Evolutionary conservation across 1,284 basidiomycete species (phyloP), one percentile per base, ranked within the genome.

Genomic region (Anthracocystis setariae): DNA sequence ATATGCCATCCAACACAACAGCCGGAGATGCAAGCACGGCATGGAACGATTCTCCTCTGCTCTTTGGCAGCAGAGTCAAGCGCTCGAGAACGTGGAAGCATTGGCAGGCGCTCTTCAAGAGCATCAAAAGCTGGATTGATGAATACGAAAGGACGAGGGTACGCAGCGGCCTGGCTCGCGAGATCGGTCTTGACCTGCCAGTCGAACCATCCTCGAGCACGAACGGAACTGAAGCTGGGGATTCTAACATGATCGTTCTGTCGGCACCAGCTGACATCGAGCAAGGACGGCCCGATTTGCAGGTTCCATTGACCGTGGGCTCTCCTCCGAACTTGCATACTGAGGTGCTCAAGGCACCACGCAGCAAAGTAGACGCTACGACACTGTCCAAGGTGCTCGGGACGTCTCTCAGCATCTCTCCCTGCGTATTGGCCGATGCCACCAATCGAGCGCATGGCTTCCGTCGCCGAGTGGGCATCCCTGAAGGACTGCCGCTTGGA

Each of bases 111-210:
- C 62, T 81, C 18, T 63, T 68, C 51, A 53, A 59, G 32, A 80
- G 78, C 48, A 74, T 81, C 25, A 63, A 69, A 15, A 57, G 48
- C 18, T 81, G 79, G 79, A 53, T 80, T 9, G 67, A 76, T n/a
- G 71, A 74, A 48, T 81, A 81, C 58, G 79, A 81, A 55, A 69
- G 61, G 37, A 45, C 63, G 3, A 56, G 79, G 1, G 72, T 81
- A 8, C 73, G 67, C 10, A 46, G 55, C 27, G 71, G 73, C 8
- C 51, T 81, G 5, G 64, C 79, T 32, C 72, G 72, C 15, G 79
- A 81, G 55, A 70, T 74, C 20, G 78, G 65, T 3, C 46, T 70
- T 13, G 62, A 71, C 25, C 63, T 46, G 12, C 55, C 51, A n/a
- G 32, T 54, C 20, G 51, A 56, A 8, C 33, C 21, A 32, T 5